Conservation (phyloP, 805 yeast species). For the Saturnispora ahearnii region DNA sequence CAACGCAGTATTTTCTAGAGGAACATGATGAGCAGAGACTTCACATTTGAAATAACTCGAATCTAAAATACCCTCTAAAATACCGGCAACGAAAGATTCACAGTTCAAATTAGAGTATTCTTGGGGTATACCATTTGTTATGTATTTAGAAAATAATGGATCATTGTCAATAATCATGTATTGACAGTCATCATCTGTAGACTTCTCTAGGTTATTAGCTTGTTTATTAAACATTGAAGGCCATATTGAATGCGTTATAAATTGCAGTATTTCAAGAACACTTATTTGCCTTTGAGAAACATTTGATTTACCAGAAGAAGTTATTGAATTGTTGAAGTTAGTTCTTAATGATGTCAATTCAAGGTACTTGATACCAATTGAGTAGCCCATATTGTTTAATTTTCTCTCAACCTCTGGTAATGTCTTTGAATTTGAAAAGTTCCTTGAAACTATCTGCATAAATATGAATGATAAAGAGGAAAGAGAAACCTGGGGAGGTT, state of each 20-base stretch:
- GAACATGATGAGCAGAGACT: slow-evolving; percentile 78
- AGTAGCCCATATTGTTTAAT: slow-evolving; percentile 67
- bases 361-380: slow-evolving; percentile 61
- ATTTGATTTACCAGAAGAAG: slow-evolving; percentile 52
- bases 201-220: slow-evolving; percentile 38
- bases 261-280: slow-evolving; percentile 67
- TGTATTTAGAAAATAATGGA: slow-evolving; percentile 63
- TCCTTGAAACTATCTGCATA: slow-evolving; percentile 59
- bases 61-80: slow-evolving; percentile 75
- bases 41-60: slow-evolving; percentile 61
- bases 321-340: slow-evolving; percentile 36
- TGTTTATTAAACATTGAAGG: slow-evolving; percentile 62
- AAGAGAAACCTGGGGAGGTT: slow-evolving; percentile 56
- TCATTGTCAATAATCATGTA: slow-evolving; percentile 71
- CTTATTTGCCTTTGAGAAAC: slow-evolving; percentile 54
- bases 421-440: slow-evolving; percentile 53
- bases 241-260: slow-evolving; percentile 70
- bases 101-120: slow-evolving; percentile 73
- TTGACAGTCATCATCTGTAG: slow-evolving; percentile 52
- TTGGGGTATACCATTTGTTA: slow-evolving; percentile 54
- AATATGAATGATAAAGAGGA: slow-evolving; percentile 62
- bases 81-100: slow-evolving; percentile 77
- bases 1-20: slow-evolving; percentile 46
- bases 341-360: slow-evolving; percentile 65
- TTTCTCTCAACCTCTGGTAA: slow-evolving; percentile 53